phyloP scores from a whole-genome alignment of 2,329 filamentous ascomycete species.

The Volutella citrinella region DNA sequence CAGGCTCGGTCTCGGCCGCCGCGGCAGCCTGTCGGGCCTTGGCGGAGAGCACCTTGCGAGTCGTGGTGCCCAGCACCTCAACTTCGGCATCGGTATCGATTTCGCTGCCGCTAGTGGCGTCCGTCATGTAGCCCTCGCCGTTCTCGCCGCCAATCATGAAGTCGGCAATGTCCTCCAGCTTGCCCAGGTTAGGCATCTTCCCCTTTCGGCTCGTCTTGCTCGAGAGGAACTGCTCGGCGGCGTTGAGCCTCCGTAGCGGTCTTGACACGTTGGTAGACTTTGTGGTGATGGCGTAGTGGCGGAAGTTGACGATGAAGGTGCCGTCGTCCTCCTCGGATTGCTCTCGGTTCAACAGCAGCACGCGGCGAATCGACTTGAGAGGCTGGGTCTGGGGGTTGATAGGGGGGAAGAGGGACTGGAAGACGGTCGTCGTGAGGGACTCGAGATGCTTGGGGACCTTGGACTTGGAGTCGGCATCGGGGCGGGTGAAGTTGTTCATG shows the following conservation, averaged over 20 bases:
- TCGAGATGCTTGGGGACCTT: slow-evolving; percentile 93
- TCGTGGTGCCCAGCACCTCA: slow-evolving; percentile 68
- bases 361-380: slow-evolving; percentile 85
- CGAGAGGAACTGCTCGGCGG: slow-evolving; percentile 74
- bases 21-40: slow-evolving; percentile 42
- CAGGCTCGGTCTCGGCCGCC: slow-evolving; percentile 39
- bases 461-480: slow-evolving; percentile 56
- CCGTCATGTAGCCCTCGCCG: slow-evolving; percentile 78
- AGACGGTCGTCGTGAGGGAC: slow-evolving; percentile 86
- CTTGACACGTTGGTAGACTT: slow-evolving; percentile 82
- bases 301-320: slow-evolving; percentile 78
- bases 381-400: slow-evolving; percentile 91
- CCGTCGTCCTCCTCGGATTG: slow-evolving; percentile 55
- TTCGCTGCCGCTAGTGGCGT: slow-evolving; percentile 82
- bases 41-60: slow-evolving; percentile 60
- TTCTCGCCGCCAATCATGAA: slow-evolving; percentile 84
- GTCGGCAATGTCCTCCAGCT: slow-evolving; percentile 89
- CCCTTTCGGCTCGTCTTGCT: slow-evolving; percentile 62
- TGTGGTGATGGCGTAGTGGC: slow-evolving; percentile 95
- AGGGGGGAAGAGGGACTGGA: slow-evolving; percentile 92
- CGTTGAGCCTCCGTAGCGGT: slow-evolving; percentile 77
- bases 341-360: slow-evolving; percentile 87
- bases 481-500: slow-evolving; percentile 93
- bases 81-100: slow-evolving; percentile 94
- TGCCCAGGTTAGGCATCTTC: slow-evolving; percentile 79